phyloP scores from a whole-genome alignment of 179 eudicot genomes.

The Silene noctiflora region DNA sequence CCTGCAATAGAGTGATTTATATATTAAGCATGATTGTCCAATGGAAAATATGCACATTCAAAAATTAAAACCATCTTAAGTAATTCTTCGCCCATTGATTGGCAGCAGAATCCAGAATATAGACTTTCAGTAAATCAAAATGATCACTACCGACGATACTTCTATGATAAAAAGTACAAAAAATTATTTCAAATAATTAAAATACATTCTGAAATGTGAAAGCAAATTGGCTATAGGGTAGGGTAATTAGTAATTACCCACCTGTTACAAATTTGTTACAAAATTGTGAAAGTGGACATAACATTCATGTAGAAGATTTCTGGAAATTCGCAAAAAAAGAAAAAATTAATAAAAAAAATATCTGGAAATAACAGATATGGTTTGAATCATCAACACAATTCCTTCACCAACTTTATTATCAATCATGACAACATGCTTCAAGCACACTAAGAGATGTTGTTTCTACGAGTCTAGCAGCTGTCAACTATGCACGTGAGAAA shows the following conservation, averaged over 20 bases:
- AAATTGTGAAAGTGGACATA: no score
- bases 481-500: neutral
- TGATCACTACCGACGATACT: neutral
- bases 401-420: neutral
- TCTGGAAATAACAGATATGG: neutral
- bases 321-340: no score
- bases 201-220: neutral
- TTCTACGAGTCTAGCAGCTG: neutral
- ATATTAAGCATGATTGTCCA: neutral
- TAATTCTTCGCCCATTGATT: neutral
- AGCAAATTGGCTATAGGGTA: neutral
- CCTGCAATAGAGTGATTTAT: slow-evolving; percentile 41
- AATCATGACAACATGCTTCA: neutral
- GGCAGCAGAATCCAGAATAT: neutral
- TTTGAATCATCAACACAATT: neutral
- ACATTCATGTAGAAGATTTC: neutral
- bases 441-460: neutral
- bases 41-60: neutral
- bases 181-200: neutral
- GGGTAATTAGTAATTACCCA: no score
- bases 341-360: no score
- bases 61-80: neutral
- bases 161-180: neutral
- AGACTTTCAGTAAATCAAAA: neutral
- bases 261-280: neutral